Evolutionary conservation across 1,139 yeast species (phyloP).

Genomic region (Pichia cactophila): DNA sequence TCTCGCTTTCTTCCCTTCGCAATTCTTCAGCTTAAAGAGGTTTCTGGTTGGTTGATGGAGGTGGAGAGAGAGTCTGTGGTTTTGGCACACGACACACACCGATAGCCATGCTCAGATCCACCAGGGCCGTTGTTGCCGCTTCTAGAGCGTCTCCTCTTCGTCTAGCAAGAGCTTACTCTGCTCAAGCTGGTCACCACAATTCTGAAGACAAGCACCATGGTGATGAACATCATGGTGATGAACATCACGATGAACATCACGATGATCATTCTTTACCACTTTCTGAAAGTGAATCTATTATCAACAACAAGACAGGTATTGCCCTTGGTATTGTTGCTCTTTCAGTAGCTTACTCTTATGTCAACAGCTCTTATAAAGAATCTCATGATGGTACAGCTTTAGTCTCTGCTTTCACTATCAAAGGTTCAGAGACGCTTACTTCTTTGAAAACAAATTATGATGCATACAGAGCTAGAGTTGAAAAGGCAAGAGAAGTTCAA

Average conservation of each 20-base stretch:
- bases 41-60: not conserved
- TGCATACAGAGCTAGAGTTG: conserved; percentile 23
- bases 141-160: not conserved
- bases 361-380: conserved; percentile 20
- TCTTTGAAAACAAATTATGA: conserved; percentile 19
- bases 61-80: not conserved
- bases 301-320: conserved; percentile 22
- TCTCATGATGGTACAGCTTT: conserved; percentile 24
- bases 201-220: conserved; percentile 6
- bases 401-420: conserved; percentile 12
- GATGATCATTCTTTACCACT: conserved; percentile 20
- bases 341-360: conserved; percentile 15
- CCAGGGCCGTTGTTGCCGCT: not conserved
- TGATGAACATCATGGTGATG: conserved; percentile 13
- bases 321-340: conserved; percentile 17
- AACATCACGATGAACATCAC: conserved; percentile 18
- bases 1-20: too few relatives aligned
- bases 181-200: conserved; percentile 9
- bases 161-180: conserved; percentile 13
- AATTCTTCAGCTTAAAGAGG: too few relatives aligned
- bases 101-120: not conserved
- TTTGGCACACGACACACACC: not conserved
- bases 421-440: conserved; percentile 13
- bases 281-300: conserved; percentile 24
- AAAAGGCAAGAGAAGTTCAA: conserved; percentile 18